Conservation (phyloP, 2,329 filamentous ascomycete genomes). For the Fusarium bactridioides region DNA sequence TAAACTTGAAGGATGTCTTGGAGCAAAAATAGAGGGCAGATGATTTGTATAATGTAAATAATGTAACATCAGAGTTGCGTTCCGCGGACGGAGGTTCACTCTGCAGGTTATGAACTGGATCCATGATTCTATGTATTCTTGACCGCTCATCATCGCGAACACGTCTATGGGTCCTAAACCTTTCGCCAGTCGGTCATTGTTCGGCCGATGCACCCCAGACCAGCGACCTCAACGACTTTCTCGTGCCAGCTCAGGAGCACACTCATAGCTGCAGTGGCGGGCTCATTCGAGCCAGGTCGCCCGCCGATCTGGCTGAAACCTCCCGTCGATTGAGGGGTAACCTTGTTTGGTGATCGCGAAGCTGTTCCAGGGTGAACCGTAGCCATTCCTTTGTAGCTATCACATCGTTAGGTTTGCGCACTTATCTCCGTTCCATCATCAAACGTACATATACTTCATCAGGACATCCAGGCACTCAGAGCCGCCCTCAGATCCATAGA, state of each 20-base stretch:
- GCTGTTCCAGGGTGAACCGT: slow-evolving; percentile 51
- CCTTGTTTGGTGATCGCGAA: slow-evolving; percentile 53
- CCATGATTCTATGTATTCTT: slow-evolving; percentile 34
- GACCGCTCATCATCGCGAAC: slow-evolving; percentile 13
- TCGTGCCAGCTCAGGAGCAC: slow-evolving; percentile 98
- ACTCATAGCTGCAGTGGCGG: slow-evolving; percentile 90
- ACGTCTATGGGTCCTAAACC: slow-evolving; percentile 49
- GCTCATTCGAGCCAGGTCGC: slow-evolving; percentile 66
- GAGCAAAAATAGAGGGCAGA: slow-evolving; percentile 52
- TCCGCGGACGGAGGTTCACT: neutral
- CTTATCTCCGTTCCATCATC: neutral
- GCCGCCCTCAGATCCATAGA: slow-evolving; percentile 81
- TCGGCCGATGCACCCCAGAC: slow-evolving; percentile 87
- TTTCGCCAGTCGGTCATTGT: slow-evolving; percentile 97
- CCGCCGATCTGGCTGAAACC: slow-evolving; percentile 84
- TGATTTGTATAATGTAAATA: slow-evolving; percentile 16
- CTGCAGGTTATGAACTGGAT: slow-evolving; percentile 6
- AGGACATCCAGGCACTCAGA: slow-evolving; percentile 88
- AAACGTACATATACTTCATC: slow-evolving; percentile 93
- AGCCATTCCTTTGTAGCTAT: slow-evolving; percentile 90
- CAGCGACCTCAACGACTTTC: slow-evolving; percentile 94
- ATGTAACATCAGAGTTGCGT: slow-evolving; percentile 13
- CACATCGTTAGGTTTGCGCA: slow-evolving; percentile 12
- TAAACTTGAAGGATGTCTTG: slow-evolving; percentile 86
- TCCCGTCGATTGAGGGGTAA: slow-evolving; percentile 76